Conservation (phyloP, 2,329 filamentous ascomycete genomes). For the Pyrenophora graminea region DNA sequence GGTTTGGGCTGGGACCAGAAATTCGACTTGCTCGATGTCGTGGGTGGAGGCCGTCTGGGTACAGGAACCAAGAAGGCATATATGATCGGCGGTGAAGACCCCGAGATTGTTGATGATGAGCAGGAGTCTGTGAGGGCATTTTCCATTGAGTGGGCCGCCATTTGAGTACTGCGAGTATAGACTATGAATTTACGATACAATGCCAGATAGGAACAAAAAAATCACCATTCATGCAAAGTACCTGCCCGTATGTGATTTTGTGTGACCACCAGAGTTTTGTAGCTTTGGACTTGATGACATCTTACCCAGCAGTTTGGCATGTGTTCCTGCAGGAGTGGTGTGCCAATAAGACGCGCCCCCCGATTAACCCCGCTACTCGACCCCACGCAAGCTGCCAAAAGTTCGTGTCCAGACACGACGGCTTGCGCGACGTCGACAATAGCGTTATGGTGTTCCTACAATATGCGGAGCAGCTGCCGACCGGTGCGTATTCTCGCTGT, state of each 20-base stretch:
- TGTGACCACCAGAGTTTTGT: no score
- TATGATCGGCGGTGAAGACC: conserved; percentile 72
- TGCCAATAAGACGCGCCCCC: conserved; percentile 12
- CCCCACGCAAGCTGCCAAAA: conserved; percentile 30
- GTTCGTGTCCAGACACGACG: conserved; percentile 11
- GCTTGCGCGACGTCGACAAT: conserved; percentile 4
- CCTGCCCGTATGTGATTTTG: no score
- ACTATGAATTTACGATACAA: conserved; percentile 12
- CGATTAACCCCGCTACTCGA: conserved; percentile 19
- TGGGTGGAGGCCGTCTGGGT: conserved; percentile 83
- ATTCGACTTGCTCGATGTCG: conserved; percentile 80
- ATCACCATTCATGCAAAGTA: background rate
- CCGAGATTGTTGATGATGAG: conserved; percentile 27
- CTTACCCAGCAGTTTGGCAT: no score
- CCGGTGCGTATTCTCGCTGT: conserved; percentile 11
- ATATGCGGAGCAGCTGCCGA: conserved; percentile 20
- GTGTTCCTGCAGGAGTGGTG: conserved; percentile 4
- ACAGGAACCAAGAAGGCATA: conserved; percentile 97
- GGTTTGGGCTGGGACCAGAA: conserved; percentile 85
- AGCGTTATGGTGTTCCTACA: conserved; percentile 21
- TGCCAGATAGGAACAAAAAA: conserved; percentile 8
- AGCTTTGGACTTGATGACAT: no score
- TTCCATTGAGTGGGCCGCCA: conserved; percentile 90
- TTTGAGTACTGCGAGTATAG: conserved; percentile 57
- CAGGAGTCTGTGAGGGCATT: conserved; percentile 67